A percentile compares a stretch with the other conserved stretches of the same genome.
phyloP scores from a whole-genome alignment of 2,329 filamentous ascomycete genomes.

The Botryotinia calthae region DNA sequence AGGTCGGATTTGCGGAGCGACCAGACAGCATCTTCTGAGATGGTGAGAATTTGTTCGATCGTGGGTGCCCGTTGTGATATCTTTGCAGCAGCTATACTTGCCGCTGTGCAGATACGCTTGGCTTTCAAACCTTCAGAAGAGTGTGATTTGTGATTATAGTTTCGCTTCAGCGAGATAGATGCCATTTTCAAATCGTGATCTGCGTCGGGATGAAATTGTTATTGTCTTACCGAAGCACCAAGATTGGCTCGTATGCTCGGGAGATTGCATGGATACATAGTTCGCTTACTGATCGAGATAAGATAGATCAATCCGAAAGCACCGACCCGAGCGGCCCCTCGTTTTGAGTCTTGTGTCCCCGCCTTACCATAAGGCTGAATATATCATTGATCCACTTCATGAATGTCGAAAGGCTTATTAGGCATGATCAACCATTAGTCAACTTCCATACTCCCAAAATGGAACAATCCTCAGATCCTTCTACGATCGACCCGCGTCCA shows the following conservation, averaged over 20 bases:
- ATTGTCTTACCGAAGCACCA: constrained; percentile 12
- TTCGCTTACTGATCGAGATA: constrained; percentile 6
- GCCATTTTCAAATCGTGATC: not conserved
- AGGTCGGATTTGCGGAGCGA: constrained; percentile 31
- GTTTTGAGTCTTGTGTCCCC: not conserved
- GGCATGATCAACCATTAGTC: not conserved
- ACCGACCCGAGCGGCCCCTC: not conserved
- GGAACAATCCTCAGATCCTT: not conserved
- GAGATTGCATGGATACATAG: not conserved
- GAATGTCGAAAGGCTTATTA: not conserved
- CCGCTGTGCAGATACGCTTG: constrained; percentile 6
- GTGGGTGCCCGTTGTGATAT: constrained; percentile 5
- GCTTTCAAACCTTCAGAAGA: not conserved
- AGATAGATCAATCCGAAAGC: not conserved
- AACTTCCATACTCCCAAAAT: not conserved
- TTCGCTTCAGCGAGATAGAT: not conserved
- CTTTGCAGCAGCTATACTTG: constrained; percentile 12
- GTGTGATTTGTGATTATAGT: not conserved
- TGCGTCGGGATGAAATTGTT: constrained; percentile 5
- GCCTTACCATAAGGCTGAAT: constrained; percentile 10
- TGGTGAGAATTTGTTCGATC: constrained; percentile 23
- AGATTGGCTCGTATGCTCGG: not conserved
- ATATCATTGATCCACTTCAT: not conserved
- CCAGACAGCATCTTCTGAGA: constrained; percentile 32
- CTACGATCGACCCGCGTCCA: not conserved